Evolutionary conservation across 1,139 yeast genomes (phyloP).

Genomic region (Taphrina flavorubra): DNA sequence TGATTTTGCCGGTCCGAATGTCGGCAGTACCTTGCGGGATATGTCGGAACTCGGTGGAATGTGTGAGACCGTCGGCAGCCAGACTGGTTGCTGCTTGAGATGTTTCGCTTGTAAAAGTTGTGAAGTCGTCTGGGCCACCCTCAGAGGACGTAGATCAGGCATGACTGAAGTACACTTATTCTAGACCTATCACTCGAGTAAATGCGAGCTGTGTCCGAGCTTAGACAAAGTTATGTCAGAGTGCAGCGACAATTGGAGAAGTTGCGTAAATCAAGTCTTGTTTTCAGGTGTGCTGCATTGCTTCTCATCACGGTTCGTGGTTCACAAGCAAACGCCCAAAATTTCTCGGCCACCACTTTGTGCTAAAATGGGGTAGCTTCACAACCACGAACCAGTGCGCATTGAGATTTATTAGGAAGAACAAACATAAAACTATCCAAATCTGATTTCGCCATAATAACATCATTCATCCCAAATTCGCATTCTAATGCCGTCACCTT

Average conservation of each 20-base stretch:
- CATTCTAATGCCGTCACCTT: slow-evolving; percentile 23
- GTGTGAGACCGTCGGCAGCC: slow-evolving; percentile 47
- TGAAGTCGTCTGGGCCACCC: slow-evolving; percentile 45
- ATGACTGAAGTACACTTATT: not conserved
- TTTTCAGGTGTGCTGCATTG: not conserved
- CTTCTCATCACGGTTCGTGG: not conserved
- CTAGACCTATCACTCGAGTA: no score
- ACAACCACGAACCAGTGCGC: slow-evolving; percentile 1
- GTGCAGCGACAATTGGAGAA: no score
- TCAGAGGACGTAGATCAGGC: slow-evolving; percentile 37
- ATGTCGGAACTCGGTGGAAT: slow-evolving; percentile 46
- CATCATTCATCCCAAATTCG: slow-evolving; percentile 26
- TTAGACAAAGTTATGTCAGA: no score
- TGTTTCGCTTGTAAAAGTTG: slow-evolving; percentile 44
- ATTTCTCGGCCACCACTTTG: not conserved
- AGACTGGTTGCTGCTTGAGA: slow-evolving; percentile 46
- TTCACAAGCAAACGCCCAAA: slow-evolving; percentile 1
- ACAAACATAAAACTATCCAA: slow-evolving; percentile 17
- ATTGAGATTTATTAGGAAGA: slow-evolving; percentile 20
- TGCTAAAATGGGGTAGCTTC: not conserved
- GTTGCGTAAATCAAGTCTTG: no score
- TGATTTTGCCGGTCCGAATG: slow-evolving; percentile 1
- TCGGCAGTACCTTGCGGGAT: slow-evolving; percentile 38
- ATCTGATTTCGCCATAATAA: slow-evolving; percentile 25
- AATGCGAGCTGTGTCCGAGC: no score